Evolutionary conservation across 2,329 filamentous ascomycete genomes (phyloP).

Genomic region (Trichoderma asperellum): DNA sequence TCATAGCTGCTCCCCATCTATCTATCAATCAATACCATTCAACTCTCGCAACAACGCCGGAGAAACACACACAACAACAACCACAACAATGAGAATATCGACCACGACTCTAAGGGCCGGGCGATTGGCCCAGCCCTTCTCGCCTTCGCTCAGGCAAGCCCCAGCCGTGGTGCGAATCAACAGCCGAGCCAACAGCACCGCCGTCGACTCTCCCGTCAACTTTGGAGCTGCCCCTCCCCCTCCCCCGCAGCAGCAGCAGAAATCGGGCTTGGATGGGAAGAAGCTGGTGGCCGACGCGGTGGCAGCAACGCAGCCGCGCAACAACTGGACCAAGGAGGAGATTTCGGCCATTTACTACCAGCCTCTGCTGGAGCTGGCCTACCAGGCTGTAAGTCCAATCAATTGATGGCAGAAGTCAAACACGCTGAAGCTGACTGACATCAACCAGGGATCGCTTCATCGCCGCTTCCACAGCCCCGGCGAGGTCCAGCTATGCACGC

Average conservation of each 20-base stretch:
- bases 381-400: constrained; percentile 64
- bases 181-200: constrained; percentile 27
- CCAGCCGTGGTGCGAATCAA: constrained; percentile 16
- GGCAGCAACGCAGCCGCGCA: constrained; percentile 63
- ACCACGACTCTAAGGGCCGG: constrained; percentile 16
- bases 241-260: constrained; percentile 25
- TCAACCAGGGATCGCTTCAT: constrained; percentile 69
- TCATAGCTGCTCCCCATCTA: neutral
- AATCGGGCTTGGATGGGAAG: constrained; percentile 32
- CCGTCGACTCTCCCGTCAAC: constrained; percentile 23
- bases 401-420: neutral
- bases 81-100: constrained; percentile 19
- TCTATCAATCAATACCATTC: neutral
- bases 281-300: constrained; percentile 57
- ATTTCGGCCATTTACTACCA: constrained; percentile 81
- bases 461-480: constrained; percentile 82
- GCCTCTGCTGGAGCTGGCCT: constrained; percentile 77
- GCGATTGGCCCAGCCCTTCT: constrained; percentile 19
- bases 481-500: constrained; percentile 87
- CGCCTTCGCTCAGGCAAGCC: neutral
- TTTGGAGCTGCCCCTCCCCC: constrained; percentile 24
- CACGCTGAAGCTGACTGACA: neutral
- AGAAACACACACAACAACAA: neutral
- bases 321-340: constrained; percentile 80
- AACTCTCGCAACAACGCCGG: neutral